Evolutionary conservation across 2,329 filamentous ascomycete species (phyloP), one percentile per base, ranked within the genome.

Genomic region (Penicillium palitans): DNA sequence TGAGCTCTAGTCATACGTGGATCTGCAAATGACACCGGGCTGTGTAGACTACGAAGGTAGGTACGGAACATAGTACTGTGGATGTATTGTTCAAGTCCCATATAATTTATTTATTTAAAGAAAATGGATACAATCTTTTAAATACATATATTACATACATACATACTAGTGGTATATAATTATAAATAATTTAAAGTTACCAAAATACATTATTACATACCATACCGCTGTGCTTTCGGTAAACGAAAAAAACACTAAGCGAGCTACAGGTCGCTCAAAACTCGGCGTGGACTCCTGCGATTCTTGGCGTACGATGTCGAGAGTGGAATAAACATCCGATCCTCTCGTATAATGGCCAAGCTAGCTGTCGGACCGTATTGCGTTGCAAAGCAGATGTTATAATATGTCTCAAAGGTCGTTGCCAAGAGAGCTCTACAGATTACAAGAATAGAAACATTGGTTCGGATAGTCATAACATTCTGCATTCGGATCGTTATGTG

Each of bases 401-500:
- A 21, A 15, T 9, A 27, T 29, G 10, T 7, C 42, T 37, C 9
- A 25, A 29, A 47, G 10, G n/a, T 40, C 31, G 10, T 19, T 48
- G 25, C 10, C 21, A 41, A 42, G 13, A 19, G 4, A 10, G 8
- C 15, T 40, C 8, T 40, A 49, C 19, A 24, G 37, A 29, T 51
- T 35, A 15, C n/a, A 8, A 12, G 6, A n/a, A 31, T 10, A 40
- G 33, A 35, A 40, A 4, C 4, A 3, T 27, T 37, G 9, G 9
- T 19, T 42, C 4, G 10, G 21, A 47, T 21, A n/a, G 21, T 53
- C 21, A 57, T 54, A 48, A 54, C 35, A 44, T 44, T 54, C 42
- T 42, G 21, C 37, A 29, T 54, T 54, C 42, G 48, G 44, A 48
- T 54, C 55, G 35, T 54, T 29, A 57, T 57, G 9, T 41, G 17